phyloP scores from a whole-genome alignment of 2,329 filamentous ascomycete genomes.

The Fusarium solani-melongenae region DNA sequence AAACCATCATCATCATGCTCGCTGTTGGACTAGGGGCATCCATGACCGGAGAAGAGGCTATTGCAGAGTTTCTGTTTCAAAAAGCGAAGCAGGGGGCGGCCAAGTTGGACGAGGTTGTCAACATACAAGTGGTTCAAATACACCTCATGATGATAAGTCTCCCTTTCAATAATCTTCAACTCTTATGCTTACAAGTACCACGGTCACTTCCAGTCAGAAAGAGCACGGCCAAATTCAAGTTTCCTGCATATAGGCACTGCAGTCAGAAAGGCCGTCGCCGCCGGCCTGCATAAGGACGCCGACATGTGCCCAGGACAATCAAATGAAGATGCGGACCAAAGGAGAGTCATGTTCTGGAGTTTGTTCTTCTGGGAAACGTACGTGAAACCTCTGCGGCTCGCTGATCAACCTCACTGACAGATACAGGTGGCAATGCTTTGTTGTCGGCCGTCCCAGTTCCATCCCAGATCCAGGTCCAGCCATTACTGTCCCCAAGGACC shows the following conservation, averaged over 20 bases:
- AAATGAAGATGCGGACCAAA: constrained; percentile 49
- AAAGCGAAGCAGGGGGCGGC: constrained; percentile 53
- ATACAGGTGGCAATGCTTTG: constrained; percentile 56
- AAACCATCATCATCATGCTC: constrained; percentile 52
- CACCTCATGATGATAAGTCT: constrained; percentile 57
- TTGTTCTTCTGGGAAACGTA: constrained; percentile 58
- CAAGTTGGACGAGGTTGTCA: constrained; percentile 56
- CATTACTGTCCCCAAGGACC: constrained; percentile 49
- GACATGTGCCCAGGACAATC: constrained; percentile 45
- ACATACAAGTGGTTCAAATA: constrained; percentile 56
- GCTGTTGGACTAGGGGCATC: constrained; percentile 51
- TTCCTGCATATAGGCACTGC: constrained; percentile 55
- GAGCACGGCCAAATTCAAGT: constrained; percentile 55
- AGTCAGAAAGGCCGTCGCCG: constrained; percentile 54
- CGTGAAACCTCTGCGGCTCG: no score
- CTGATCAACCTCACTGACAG: background rate
- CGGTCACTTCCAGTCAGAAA: constrained; percentile 57
- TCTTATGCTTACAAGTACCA: constrained; percentile 33
- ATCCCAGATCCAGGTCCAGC: constrained; percentile 50
- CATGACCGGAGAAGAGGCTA: constrained; percentile 51
- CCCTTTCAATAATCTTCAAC: background rate
- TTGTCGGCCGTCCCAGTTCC: constrained; percentile 54
- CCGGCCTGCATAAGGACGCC: constrained; percentile 56
- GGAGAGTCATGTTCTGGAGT: constrained; percentile 49
- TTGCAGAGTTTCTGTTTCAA: constrained; percentile 55